Conservation (phyloP, 371 early-diverging fungal species). For the Mucor piriformis region DNA sequence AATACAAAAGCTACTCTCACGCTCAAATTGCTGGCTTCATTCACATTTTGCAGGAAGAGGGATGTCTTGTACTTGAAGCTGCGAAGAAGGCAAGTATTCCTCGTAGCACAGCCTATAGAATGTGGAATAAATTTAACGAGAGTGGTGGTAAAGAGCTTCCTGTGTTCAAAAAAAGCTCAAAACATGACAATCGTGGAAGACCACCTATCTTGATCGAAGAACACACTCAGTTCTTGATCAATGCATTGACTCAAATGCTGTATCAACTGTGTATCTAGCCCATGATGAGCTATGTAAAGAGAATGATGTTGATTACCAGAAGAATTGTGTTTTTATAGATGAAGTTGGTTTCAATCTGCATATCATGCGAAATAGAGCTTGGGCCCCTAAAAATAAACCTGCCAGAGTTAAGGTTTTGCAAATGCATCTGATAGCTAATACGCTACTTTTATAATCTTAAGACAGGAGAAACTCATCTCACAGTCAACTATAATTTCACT, state of each 20-base stretch:
- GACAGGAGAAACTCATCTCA: conserved; percentile 15
- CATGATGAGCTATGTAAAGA: conserved; percentile 5
- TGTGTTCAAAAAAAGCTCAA: conserved; percentile 5
- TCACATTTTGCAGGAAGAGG: conserved; percentile 21
- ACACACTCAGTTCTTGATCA: conserved; percentile 17
- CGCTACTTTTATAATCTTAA: conserved; percentile 17
- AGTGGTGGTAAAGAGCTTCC: conserved; percentile 22
- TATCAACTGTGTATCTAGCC: conserved; percentile 18
- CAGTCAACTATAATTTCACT: conserved; percentile 21
- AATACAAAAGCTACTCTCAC: conserved; percentile 19
- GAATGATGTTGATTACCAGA: conserved; percentile 17
- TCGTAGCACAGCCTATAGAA: too few species aligned
- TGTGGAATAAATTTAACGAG: too few species aligned
- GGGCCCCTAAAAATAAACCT: too few species aligned
- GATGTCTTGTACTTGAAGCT: conserved; percentile 11
- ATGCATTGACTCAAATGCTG: conserved; percentile 15
- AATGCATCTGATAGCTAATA: conserved; percentile 16
- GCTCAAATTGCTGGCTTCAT: conserved; percentile 19
- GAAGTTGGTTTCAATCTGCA: conserved; percentile 1
- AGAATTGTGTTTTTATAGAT: too few species aligned
- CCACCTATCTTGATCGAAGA: conserved; percentile 13
- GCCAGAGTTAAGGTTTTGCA: conserved; percentile 3
- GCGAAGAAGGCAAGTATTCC: too few species aligned
- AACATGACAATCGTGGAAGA: conserved; percentile 17
- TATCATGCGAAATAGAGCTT: conserved; percentile 7